Conservation (phyloP, 768 basidiomycete species). For the Mycena epipterygia region DNA sequence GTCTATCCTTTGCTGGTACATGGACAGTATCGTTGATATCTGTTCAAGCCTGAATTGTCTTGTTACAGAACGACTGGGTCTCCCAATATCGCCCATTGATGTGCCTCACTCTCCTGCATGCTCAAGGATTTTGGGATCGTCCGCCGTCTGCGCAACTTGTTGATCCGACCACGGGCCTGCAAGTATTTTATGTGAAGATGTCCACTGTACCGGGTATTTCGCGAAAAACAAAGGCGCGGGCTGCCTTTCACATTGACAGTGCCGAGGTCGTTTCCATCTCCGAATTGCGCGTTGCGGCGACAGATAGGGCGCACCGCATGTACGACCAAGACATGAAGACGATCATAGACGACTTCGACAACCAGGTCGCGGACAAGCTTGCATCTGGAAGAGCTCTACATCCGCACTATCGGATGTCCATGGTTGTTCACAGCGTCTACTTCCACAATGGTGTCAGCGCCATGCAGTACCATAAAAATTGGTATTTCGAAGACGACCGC, state of each 20-base stretch:
- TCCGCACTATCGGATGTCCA: neutral
- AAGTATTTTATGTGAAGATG: slow-evolving; percentile 18
- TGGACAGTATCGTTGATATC: neutral
- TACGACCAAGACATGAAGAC: slow-evolving; percentile 3
- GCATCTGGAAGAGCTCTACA: neutral
- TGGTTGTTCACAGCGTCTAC: slow-evolving; percentile 20
- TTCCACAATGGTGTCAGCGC: slow-evolving; percentile 13
- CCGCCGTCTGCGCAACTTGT: neutral
- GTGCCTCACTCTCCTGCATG: slow-evolving; percentile 11
- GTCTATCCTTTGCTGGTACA: slow-evolving; percentile 6
- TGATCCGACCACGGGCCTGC: neutral
- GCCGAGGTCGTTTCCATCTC: slow-evolving; percentile 13
- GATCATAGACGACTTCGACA: slow-evolving; percentile 12
- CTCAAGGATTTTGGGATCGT: slow-evolving; percentile 17
- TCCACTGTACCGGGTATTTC: slow-evolving; percentile 13
- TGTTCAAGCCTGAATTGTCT: neutral
- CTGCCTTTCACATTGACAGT: slow-evolving; percentile 11
- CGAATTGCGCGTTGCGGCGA: slow-evolving; percentile 13
- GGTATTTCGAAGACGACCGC: slow-evolving; percentile 16
- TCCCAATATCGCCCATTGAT: slow-evolving; percentile 9
- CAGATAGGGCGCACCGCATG: slow-evolving; percentile 3
- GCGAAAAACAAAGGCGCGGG: slow-evolving; percentile 17
- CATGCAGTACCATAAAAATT: slow-evolving; percentile 12
- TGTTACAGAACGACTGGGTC: slow-evolving; percentile 16
- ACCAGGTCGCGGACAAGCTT: neutral